These are phyloP conservation scores for Pontederia crassipes DNA, from an alignment of 176 grass and related monocot genomes.

Conservation along the genomic window DNA sequence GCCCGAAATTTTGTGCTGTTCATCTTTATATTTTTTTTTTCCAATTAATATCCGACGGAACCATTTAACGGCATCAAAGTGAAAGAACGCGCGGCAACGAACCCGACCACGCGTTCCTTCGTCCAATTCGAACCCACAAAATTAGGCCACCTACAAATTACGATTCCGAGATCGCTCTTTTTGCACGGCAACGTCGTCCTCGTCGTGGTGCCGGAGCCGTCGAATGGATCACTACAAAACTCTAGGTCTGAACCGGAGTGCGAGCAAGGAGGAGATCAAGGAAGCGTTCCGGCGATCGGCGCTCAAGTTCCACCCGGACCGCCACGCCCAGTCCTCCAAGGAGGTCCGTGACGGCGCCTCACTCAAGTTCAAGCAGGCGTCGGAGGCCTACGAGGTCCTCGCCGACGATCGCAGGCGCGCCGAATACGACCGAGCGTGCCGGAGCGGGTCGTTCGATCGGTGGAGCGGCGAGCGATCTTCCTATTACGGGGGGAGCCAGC, in stretches of 20 bases:
- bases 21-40: too few relatives aligned
- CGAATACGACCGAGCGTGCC: slow-evolving; percentile 29
- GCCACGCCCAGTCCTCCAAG: slow-evolving; percentile 39
- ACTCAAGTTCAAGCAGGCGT: slow-evolving; percentile 46
- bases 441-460: slow-evolving; percentile 10
- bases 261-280: slow-evolving; percentile 68
- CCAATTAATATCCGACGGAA: too few relatives aligned
- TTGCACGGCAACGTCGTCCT: too few relatives aligned
- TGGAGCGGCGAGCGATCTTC: slow-evolving; percentile 10
- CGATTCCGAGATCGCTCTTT: too few relatives aligned
- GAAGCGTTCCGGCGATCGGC: slow-evolving; percentile 48
- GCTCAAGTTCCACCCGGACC: slow-evolving; percentile 56
- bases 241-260: slow-evolving; percentile 34
- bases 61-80: too few relatives aligned
- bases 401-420: slow-evolving; percentile 41
- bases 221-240: slow-evolving; percentile 53
- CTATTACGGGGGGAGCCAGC: slow-evolving; percentile 5
- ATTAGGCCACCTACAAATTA: too few relatives aligned
- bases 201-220: too few relatives aligned
- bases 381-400: slow-evolving; percentile 58
- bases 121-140: too few relatives aligned
- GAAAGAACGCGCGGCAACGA: too few relatives aligned
- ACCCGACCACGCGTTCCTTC: too few relatives aligned
- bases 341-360: slow-evolving; percentile 29
- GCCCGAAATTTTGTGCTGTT: too few relatives aligned